Evolutionary conservation across 192 early-diverging fungal genomes (phyloP), one percentile per base, ranked within the genome.

Genomic region (Borealophlyctis nickersoniae): DNA sequence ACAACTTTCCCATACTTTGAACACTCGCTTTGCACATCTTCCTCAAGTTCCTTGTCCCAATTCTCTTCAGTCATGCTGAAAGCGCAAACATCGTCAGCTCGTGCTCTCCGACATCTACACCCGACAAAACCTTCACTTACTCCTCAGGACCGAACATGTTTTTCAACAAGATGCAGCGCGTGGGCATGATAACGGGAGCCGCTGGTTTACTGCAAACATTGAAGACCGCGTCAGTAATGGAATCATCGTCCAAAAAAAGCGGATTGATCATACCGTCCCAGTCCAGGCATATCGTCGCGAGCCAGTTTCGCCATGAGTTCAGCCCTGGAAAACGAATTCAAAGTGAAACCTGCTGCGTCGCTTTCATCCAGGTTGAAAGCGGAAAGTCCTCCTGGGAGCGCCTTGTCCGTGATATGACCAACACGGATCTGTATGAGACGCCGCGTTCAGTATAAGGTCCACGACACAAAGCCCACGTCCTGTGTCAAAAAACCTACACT

Each of bases 61-160:
- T 86, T 74, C 11, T 80, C 80, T 36, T 90, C 93, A 11, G 85
- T 87, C 75, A 94, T 91, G 36, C 89, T 92, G 66, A 56, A 77
- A 50, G n/a, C n/a, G n/a, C n/a, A n/a, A n/a, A n/a, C n/a, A n/a
- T n/a, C n/a, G n/a, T n/a, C n/a, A 52, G 63, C 49, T 22, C 36
- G 36, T 56, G 58, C 16, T 58, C 36, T 7, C 16, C 63, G 36
- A 60, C 2, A 62, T 13, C 49, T 27, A 48, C 54, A 22, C 27
- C 9, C 35, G 23, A 13, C 31, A 73, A 52, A 35, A 57, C 23
- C 23, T 16, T 23, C 66, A 26, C 84, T 69, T 85, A 91, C 87
- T 91, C 89, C 60, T 75, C 77, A 35, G 90, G 89, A 33, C 91
- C 85, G 68, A 94, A 94, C 92, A 92, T 92, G 61, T 94, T 92